Evolutionary conservation across 1,284 basidiomycete species (phyloP).

Genomic region (Pyrrhoderma lamaoense): DNA sequence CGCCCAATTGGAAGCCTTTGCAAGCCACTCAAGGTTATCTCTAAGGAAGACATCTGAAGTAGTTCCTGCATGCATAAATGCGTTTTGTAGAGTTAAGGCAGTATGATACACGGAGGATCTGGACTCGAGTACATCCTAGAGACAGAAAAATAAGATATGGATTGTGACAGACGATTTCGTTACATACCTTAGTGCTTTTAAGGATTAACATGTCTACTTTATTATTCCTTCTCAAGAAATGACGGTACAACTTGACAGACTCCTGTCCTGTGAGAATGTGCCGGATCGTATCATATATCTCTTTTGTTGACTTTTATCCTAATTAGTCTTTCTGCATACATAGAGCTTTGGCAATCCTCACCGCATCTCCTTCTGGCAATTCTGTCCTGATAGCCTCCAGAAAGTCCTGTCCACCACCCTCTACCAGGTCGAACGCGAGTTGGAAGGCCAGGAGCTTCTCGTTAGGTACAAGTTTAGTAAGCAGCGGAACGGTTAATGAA

Average conservation of each 20-base stretch:
- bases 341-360: too few relatives aligned
- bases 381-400: slow-evolving; percentile 64
- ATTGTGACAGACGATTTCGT: not conserved
- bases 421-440: slow-evolving; percentile 88
- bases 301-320: too few relatives aligned
- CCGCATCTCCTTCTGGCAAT: slow-evolving; percentile 59
- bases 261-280: slow-evolving; percentile 84
- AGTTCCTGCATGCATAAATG: slow-evolving; percentile 93
- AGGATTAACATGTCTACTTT: slow-evolving; percentile 86
- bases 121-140: slow-evolving; percentile 82
- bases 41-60: slow-evolving; percentile 89
- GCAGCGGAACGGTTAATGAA: slow-evolving; percentile 61
- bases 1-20: slow-evolving; percentile 90
- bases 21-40: slow-evolving; percentile 93
- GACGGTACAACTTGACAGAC: slow-evolving; percentile 85
- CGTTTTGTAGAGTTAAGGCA: slow-evolving; percentile 90
- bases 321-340: too few relatives aligned
- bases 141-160: not conserved
- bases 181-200: slow-evolving; percentile 77
- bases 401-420: slow-evolving; percentile 90
- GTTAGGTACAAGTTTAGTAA: slow-evolving; percentile 64
- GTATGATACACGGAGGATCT: slow-evolving; percentile 95
- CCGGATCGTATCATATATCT: slow-evolving; percentile 64
- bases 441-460: slow-evolving; percentile 82
- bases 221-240: slow-evolving; percentile 92